Base-by-base conservation (phyloP, 2,329 filamentous ascomycete species). In the Penicillium italicum region DNA sequence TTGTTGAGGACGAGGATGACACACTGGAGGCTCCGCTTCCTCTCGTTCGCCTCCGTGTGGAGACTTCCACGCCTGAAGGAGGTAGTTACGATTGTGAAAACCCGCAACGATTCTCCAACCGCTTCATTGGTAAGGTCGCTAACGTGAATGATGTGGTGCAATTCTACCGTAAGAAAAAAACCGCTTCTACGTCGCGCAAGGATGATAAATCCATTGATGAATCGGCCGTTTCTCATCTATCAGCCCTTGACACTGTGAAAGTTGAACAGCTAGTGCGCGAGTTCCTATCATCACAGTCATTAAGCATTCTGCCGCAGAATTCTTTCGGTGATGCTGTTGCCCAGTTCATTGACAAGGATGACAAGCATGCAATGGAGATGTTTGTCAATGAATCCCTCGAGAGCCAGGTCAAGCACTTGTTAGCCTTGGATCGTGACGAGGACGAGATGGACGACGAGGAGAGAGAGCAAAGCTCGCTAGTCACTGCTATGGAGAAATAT, bases 121-220 rank as follows among this genome's bases (percentile, higher is more conserved):
- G 91, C 3, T 99, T 97, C 64, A 82, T 88, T 1, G 88, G 86
- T n/a, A 89, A 85, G 67, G 93, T 99, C 1, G 94, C 94, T 56
- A 99, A 99, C 69, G 86, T 87, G 10, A 95, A 92, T 63, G 94
- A 99, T 65, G 91, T 99, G 0, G 86, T 99, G 0, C 89, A 93
- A 67, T 97, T 96, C 70, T 87, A 97, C 72, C 85, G 90, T 53
- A 96, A 93, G 75, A 97, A 96, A 75, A 83, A 83, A n/a, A 74
- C 72, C 1, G 67, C 74, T 5, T 77, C 75, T 8, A 78, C 66
- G 6, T 79, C 67, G 2, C 72, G 79, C 41, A 82, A 80, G 53
- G 77, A 77, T 30, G 79, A 80, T 3, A 69, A 77, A 3, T 82
- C 86, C 0, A 82, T 88, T 0, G 87, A 90, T 42, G 82, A 85